phyloP scores from a whole-genome alignment of 2,329 filamentous ascomycete species.

The Rhynchosporium agropyri region DNA sequence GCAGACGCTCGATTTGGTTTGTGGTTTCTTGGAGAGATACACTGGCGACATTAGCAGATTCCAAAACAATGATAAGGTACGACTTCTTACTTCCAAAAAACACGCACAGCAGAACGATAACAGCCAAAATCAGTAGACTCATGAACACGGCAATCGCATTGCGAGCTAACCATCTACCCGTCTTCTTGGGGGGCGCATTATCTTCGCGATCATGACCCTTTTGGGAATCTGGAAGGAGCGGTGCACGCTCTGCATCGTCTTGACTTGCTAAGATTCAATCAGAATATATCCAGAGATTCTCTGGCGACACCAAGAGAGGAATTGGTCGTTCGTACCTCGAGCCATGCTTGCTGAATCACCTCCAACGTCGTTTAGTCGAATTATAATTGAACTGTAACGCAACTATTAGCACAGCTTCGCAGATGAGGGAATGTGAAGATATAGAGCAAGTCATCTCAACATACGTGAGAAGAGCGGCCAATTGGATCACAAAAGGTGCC shows the following conservation, averaged over 20 bases:
- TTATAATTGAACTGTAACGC: constrained; percentile 18
- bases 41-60: constrained; percentile 21
- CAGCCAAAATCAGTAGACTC: constrained; percentile 32
- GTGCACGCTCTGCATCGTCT: constrained; percentile 30
- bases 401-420: not conserved
- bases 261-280: not conserved
- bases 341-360: constrained; percentile 19
- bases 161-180: constrained; percentile 28
- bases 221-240: constrained; percentile 31
- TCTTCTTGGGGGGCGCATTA: constrained; percentile 22
- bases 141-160: constrained; percentile 37
- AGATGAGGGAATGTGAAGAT: not conserved
- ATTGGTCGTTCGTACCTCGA: constrained; percentile 8
- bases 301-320: not conserved
- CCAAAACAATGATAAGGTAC: not conserved
- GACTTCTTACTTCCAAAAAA: constrained; percentile 35
- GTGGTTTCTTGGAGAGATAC: constrained; percentile 24
- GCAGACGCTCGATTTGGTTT: constrained; percentile 46
- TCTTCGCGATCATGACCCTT: constrained; percentile 11
- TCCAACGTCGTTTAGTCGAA: constrained; percentile 36
- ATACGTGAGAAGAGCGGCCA: constrained; percentile 22
- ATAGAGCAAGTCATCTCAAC: not conserved
- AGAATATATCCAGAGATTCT: not conserved
- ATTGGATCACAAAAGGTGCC: constrained; percentile 31
- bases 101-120: constrained; percentile 36